Percentiles rank a stretch among this genome's conserved stretches.
Conservation (phyloP, 768 basidiomycete species). For the Boletus eberwhitei region DNA sequence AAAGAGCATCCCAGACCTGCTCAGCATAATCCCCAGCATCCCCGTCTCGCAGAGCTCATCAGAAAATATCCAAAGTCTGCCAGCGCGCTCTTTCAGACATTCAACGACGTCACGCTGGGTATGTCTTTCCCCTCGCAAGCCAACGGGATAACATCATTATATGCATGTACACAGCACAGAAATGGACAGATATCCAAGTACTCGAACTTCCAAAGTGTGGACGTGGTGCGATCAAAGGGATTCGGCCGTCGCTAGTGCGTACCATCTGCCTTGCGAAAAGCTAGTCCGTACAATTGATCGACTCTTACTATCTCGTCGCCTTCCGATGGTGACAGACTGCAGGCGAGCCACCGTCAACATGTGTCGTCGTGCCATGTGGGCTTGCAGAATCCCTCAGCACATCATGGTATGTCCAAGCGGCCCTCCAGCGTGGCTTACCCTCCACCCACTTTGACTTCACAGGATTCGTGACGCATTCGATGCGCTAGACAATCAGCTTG, state of each 20-base stretch:
- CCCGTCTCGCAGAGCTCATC: slow-evolving; percentile 44
- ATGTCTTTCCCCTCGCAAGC: slow-evolving; percentile 4
- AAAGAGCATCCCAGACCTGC: not conserved
- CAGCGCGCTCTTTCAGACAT: slow-evolving; percentile 66
- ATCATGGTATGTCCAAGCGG: slow-evolving; percentile 44
- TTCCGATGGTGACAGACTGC: slow-evolving; percentile 34
- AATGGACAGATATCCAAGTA: slow-evolving; percentile 64
- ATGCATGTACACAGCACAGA: slow-evolving; percentile 50
- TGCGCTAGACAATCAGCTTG: slow-evolving; percentile 33
- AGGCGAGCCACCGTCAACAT: slow-evolving; percentile 30
- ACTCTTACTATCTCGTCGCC: not conserved
- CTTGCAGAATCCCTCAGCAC: slow-evolving; percentile 65
- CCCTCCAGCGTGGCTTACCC: too few species aligned
- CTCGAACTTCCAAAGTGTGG: slow-evolving; percentile 54
- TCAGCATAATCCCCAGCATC: slow-evolving; percentile 36
- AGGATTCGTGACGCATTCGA: slow-evolving; percentile 62
- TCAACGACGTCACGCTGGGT: slow-evolving; percentile 72
- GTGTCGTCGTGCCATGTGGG: slow-evolving; percentile 60
- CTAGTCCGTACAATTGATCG: not conserved
- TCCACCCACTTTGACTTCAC: not conserved
- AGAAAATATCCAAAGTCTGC: slow-evolving; percentile 61
- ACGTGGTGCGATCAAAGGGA: slow-evolving; percentile 59
- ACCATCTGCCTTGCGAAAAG: not conserved
- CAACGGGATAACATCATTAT: not conserved
- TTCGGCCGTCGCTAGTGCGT: slow-evolving; percentile 49